A percentile compares a stretch with the other conserved stretches of the same genome.
These are phyloP conservation scores for Pholiota molesta DNA, from an alignment of 768 basidiomycete species.

Conservation along the genomic window DNA sequence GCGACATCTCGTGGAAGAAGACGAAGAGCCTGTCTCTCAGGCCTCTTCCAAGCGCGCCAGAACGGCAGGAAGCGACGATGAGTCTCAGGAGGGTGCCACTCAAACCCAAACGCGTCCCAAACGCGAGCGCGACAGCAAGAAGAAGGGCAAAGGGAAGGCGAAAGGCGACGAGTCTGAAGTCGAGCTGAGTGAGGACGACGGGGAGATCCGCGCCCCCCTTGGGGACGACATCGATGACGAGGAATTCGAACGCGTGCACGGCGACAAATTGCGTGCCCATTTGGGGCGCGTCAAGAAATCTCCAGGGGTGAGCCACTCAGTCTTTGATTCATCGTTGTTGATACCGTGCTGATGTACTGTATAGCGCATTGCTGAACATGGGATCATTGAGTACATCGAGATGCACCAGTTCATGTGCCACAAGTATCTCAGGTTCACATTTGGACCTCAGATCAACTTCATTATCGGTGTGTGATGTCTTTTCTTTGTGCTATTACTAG, in stretches of 20 bases:
- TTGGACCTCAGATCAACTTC: slow-evolving; percentile 96
- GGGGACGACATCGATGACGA: slow-evolving; percentile 63
- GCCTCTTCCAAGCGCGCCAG: slow-evolving; percentile 35
- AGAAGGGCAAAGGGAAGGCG: slow-evolving; percentile 33
- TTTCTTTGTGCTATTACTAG: not conserved
- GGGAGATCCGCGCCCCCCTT: slow-evolving; percentile 33
- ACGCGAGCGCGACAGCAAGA: slow-evolving; percentile 15
- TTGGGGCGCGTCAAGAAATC: slow-evolving; percentile 50
- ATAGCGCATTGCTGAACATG: slow-evolving; percentile 82
- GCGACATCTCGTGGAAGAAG: slow-evolving; percentile 46
- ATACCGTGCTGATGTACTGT: not conserved
- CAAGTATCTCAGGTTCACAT: slow-evolving; percentile 76
- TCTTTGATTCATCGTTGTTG: not conserved
- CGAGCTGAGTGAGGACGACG: slow-evolving; percentile 28
- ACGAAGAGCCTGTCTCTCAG: slow-evolving; percentile 34
- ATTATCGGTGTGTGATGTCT: slow-evolving; percentile 70
- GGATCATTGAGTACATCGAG: slow-evolving; percentile 85
- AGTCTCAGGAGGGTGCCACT: slow-evolving; percentile 25
- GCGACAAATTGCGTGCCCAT: slow-evolving; percentile 55
- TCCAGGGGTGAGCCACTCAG: slow-evolving; percentile 45
- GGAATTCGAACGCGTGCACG: slow-evolving; percentile 64
- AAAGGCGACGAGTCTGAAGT: slow-evolving; percentile 34
- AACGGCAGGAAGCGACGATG: slow-evolving; percentile 30
- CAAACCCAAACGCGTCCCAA: slow-evolving; percentile 21
- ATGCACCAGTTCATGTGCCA: slow-evolving; percentile 98